Base-by-base conservation (phyloP, 768 basidiomycete genomes). In the Lactarius akahatsu region DNA sequence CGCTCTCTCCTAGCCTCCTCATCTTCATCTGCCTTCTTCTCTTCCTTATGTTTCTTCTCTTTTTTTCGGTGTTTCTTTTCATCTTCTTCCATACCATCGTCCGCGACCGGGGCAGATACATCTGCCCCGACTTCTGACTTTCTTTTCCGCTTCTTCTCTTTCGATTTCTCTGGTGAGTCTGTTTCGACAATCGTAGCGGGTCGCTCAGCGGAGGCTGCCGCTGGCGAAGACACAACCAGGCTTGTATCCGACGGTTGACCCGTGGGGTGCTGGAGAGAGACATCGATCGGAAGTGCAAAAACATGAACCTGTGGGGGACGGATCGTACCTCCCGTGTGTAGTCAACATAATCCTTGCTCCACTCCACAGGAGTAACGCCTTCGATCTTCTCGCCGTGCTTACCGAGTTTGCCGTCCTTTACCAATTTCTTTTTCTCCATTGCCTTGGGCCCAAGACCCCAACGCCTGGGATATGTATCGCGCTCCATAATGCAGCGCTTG, bases 391-490 rank as follows among this genome's bases (percentile, higher is more conserved):
- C 89, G 26, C 97, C 97, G 75, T 94, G 91, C 78, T 94, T 98
- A 73, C 95, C 91, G 59, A 99, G 87, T 77, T 94, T 92, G 57
- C 96, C 96, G n/a, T 94, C 94, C 81, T 96, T 97, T 70, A 97
- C 87, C 85, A 99, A 82, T 78, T 96, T 97, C 82, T 98, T 99
- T 85, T 98, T 98, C 77, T 96, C 91, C 62, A 92, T 80, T 16
- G 97, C 96, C 77, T 96, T 86, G 26, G 97, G 97, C n/a, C 97
- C 97, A 60, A 98, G 85, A 59, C 97, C 97, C 97, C 97, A 98
- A 69, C 96, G 87, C 64, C 97, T 87, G 47, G 97, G 97, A 77
- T 99, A 99, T 23, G 94, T 92, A 77, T 99, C 97, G 43, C 96
- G 89, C 76, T 98, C 97, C 97, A 99, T 99, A 74, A 99, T 98